These are phyloP conservation scores for Fusarium falciforme DNA, from an alignment of 2,329 filamentous ascomycete genomes.

Conservation along the genomic window DNA sequence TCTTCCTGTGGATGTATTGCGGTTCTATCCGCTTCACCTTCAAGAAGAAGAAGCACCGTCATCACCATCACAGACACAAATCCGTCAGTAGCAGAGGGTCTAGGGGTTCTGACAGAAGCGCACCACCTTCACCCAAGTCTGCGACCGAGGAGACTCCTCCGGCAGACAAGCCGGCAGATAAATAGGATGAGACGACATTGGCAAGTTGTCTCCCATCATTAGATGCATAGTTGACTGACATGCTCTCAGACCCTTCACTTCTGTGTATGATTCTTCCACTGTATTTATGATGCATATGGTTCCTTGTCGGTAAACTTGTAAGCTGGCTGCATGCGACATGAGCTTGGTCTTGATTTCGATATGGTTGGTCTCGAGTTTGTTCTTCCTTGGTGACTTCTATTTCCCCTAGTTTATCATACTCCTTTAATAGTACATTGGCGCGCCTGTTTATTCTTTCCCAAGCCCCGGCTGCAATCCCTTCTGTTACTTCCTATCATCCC, in stretches of 20 bases:
- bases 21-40: conserved; percentile 50
- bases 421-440: neutral
- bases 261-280: conserved; percentile 17
- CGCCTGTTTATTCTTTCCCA: neutral
- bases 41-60: conserved; percentile 40
- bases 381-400: neutral
- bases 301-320: neutral
- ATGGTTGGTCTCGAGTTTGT: neutral
- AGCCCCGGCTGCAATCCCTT: neutral
- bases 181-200: neutral
- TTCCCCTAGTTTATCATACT: neutral
- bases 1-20: conserved; percentile 56
- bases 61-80: conserved; percentile 38
- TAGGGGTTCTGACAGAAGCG: conserved; percentile 41
- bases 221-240: conserved; percentile 1
- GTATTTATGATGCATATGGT: conserved; percentile 16
- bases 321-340: neutral
- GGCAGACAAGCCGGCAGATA: conserved; percentile 28
- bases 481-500: neutral
- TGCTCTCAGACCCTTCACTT: neutral
- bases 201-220: neutral
- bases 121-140: conserved; percentile 19
- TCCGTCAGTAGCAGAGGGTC: conserved; percentile 49
- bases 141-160: conserved; percentile 27
- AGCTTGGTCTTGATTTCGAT: neutral